Percentiles rank a stretch among this genome's conserved stretches.
phyloP scores from a whole-genome alignment of 2,329 filamentous ascomycete species.

The Colletotrichum lentis region DNA sequence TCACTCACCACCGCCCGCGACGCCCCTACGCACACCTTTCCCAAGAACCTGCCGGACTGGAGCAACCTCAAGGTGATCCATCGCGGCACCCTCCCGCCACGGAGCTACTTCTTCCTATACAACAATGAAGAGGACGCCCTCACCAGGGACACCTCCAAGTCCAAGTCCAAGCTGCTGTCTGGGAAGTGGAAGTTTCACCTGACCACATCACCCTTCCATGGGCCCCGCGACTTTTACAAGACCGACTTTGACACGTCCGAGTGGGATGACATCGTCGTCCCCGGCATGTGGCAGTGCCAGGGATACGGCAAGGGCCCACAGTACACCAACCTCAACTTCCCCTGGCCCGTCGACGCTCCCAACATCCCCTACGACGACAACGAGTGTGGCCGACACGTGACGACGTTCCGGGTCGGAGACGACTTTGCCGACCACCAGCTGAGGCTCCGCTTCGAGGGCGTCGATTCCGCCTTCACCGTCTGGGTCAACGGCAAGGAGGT shows the following conservation, averaged over 20 bases:
- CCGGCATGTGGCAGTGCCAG: conserved; percentile 76
- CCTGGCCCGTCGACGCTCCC: conserved; percentile 73
- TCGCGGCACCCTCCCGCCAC: conserved; percentile 62
- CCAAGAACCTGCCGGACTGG: conserved; percentile 61
- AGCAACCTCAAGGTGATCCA: conserved; percentile 66
- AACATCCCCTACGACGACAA: conserved; percentile 71
- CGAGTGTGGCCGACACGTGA: conserved; percentile 70
- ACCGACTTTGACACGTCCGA: conserved; percentile 47
- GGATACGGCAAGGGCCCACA: conserved; percentile 70
- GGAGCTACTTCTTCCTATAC: conserved; percentile 65
- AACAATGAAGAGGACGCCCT: conserved; percentile 58
- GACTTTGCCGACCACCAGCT: conserved; percentile 62
- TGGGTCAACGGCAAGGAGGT: conserved; percentile 74
- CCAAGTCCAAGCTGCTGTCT: conserved; percentile 56
- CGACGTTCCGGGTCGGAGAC: conserved; percentile 61
- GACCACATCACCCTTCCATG: conserved; percentile 55
- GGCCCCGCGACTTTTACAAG: conserved; percentile 53
- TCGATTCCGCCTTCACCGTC: conserved; percentile 75
- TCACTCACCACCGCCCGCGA: neutral
- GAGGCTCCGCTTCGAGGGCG: conserved; percentile 76
- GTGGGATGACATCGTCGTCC: conserved; percentile 66
- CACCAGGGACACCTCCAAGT: conserved; percentile 49
- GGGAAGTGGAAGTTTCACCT: conserved; percentile 64
- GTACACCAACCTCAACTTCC: conserved; percentile 75
- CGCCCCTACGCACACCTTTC: conserved; percentile 41